Evolutionary conservation across 108 stramenopile species (phyloP), one percentile per base, ranked within the genome.

Genomic region (Cyclotella baltica): DNA sequence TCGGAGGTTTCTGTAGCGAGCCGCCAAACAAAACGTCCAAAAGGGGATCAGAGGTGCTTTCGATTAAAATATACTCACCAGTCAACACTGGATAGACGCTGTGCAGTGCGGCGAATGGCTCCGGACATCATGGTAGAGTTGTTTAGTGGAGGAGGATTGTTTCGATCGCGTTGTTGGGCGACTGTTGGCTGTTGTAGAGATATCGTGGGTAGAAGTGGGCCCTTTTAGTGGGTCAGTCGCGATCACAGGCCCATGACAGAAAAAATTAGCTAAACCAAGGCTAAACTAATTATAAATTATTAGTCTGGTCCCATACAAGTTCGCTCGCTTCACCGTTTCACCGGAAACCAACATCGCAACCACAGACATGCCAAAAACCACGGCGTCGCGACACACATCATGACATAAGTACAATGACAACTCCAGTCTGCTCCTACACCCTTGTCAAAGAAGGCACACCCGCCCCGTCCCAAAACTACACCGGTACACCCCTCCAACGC

Each of bases 21-120:
- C 53, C 35, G 30, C 47, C 19, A 58, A 23, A 15, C 35, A 1
- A 47, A 10, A 35, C 16, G n/a, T 13, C 18, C 31, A 62, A 5
- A 62, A 13, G 4, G 22, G n/a, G 65, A 18, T 3, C 3, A 1
- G 19, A 6, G 47, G 4, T 48, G 47, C 25, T 11, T 23, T 23
- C 28, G 8, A n/a, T 29, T 11, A 57, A 6, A 0, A 15, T 33
- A 29, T n/a, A 48, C 80, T 75, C 71, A 81, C 80, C 80, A 81
- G 53, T 81, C 74, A 10, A 81, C 80, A 35, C 63, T 75, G n/a
- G 74, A 64, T 62, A 81, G 80, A 67, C 80, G 80, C 61, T 75
- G 72, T 62, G 80, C 74, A 48, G 73, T 69, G 48, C 80, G 73
- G 52, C 80, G 68, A 43, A 81, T 81, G 37, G 73, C 80, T 75